Evolutionary conservation across 805 yeast genomes (phyloP).

Genomic region (Candida corydali): DNA sequence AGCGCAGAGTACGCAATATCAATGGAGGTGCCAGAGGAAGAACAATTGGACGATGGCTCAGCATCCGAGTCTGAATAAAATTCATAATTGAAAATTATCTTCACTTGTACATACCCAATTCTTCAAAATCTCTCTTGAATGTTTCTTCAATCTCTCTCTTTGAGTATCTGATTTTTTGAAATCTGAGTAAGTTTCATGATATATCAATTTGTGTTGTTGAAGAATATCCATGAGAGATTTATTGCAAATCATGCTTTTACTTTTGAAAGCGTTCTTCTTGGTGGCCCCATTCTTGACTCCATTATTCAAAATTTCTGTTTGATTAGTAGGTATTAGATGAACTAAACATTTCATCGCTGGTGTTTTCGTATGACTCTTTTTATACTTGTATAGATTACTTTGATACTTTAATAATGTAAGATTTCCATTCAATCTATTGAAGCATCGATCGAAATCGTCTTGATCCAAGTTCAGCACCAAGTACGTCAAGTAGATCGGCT

Average conservation of each 20-base stretch:
- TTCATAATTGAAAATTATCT: slow-evolving; percentile 37
- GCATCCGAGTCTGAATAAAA: slow-evolving; percentile 30
- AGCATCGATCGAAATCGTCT: slow-evolving; percentile 40
- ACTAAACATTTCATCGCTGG: slow-evolving; percentile 33
- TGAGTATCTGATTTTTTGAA: slow-evolving; percentile 23
- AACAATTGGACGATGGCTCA: slow-evolving; percentile 28
- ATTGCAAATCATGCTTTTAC: slow-evolving; percentile 36
- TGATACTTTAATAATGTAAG: slow-evolving; percentile 19
- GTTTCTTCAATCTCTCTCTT: slow-evolving; percentile 26
- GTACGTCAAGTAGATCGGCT: slow-evolving; percentile 41
- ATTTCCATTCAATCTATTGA: slow-evolving; percentile 19
- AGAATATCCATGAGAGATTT: slow-evolving; percentile 15
- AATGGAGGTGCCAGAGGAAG: slow-evolving; percentile 28
- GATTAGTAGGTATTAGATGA: slow-evolving; percentile 17
- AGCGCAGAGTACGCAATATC: slow-evolving; percentile 77
- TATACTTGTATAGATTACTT: slow-evolving; percentile 19
- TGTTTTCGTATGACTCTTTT: slow-evolving; percentile 15
- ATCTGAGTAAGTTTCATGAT: slow-evolving; percentile 20
- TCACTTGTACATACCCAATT: slow-evolving; percentile 44
- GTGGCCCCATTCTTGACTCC: slow-evolving; percentile 61
- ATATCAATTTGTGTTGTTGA: neutral
- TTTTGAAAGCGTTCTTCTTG: slow-evolving; percentile 41
- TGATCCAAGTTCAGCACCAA: slow-evolving; percentile 36
- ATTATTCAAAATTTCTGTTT: slow-evolving; percentile 43
- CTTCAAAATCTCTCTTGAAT: slow-evolving; percentile 28